Evolutionary conservation across 768 basidiomycete species (phyloP), one percentile per base, ranked within the genome.

Genomic region (Suillus variegatus): DNA sequence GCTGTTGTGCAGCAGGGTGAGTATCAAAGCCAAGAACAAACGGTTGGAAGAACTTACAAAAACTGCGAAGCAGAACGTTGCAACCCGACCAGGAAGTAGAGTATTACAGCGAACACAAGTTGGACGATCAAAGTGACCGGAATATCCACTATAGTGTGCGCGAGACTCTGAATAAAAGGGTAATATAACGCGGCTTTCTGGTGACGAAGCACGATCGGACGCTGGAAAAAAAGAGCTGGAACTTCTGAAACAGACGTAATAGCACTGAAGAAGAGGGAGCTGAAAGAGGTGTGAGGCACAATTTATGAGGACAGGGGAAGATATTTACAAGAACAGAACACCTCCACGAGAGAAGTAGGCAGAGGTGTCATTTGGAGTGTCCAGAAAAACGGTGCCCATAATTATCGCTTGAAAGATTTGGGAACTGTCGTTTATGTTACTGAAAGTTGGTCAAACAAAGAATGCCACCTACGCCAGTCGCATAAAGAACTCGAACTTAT

Each of bases 251-350:
- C 84, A 16, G 84, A 79, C 2, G 83, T 80, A 20, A 92, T 73
- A 0, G 85, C 87, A 6, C 84, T 77, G 67, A 89, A 86, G 16
- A 91, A 80, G 5, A 89, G 74, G 1, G 88, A 74, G 62, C 88
- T 89, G 56, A 1, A 38, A 56, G 36, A n/a, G 0, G 8, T 12
- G 54, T 55, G 7, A 66, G 63, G 57, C 12, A n/a, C 28, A 38
- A 61, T 2, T 4, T 32, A 4, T 32, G 14, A 51, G 1, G 35
- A 36, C 35, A n/a, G 35, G 20, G 6, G 40, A 41, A 4, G 20
- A 47, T 18, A 80, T 84, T 44, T 70, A 89, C 85, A 94, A 92
- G 84, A 93, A 94, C 16, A 94, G 79, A 47, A 91, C 82, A 73
- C 93, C 92, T 25, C 92, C 93, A 32, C 93, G 86, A 32, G 90